Conservation (phyloP, 179 eudicot genomes). For the Actinidia chinensis region DNA sequence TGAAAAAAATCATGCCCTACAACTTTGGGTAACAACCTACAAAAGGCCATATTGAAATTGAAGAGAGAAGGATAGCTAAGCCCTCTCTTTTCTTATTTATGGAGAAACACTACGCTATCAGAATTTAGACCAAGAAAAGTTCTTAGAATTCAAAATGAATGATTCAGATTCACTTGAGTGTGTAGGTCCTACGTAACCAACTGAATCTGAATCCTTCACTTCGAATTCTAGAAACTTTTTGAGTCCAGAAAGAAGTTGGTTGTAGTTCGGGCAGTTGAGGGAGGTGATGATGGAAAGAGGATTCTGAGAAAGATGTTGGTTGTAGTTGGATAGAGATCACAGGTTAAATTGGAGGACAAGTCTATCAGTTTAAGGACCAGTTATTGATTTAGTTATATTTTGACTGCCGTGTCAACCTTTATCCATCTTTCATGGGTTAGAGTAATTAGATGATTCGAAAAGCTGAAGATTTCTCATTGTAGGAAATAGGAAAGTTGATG, state of each 20-base stretch:
- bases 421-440: too few relatives aligned
- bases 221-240: slow-evolving; percentile 58
- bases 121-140: too few relatives aligned
- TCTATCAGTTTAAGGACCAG: too few relatives aligned
- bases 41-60: neutral
- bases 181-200: too few relatives aligned
- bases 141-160: too few relatives aligned
- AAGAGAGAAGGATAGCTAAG: neutral
- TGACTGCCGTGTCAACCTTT: too few relatives aligned
- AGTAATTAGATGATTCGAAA: too few relatives aligned
- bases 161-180: slow-evolving; percentile 37
- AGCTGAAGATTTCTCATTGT: too few relatives aligned
- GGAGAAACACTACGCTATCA: too few relatives aligned
- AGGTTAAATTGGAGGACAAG: slow-evolving; percentile 23
- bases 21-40: neutral
- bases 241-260: slow-evolving; percentile 53
- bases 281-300: slow-evolving; percentile 48
- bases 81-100: too few relatives aligned
- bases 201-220: slow-evolving; percentile 50
- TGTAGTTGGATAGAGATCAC: slow-evolving; percentile 49
- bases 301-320: slow-evolving; percentile 63
- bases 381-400: too few relatives aligned
- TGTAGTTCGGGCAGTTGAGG: slow-evolving; percentile 51
- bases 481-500: too few relatives aligned
- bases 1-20: slow-evolving; percentile 7